Evolutionary conservation across 345 rosid genomes (phyloP).

Genomic region (Clarkia xantiana): DNA sequence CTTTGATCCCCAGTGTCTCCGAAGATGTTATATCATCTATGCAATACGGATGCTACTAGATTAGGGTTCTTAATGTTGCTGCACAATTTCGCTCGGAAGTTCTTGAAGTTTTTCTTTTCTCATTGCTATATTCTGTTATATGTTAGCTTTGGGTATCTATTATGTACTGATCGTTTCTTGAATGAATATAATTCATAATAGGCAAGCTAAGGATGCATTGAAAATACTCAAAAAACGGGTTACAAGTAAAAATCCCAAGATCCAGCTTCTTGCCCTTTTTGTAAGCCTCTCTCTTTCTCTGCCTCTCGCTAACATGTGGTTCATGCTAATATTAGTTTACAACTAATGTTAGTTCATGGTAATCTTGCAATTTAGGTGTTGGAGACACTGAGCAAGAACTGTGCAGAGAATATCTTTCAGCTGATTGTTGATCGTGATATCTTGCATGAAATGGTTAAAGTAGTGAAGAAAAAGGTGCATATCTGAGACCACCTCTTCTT

Average conservation of each 20-base stretch:
- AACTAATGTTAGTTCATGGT: not conserved
- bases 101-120: not conserved
- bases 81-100: not conserved
- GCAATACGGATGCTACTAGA: no score
- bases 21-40: no score
- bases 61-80: not conserved
- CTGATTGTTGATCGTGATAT: conserved; percentile 85
- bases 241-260: conserved; percentile 72
- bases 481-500: conserved; percentile 3
- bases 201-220: conserved; percentile 89
- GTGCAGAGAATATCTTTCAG: conserved; percentile 76
- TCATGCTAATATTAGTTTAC: not conserved
- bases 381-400: conserved; percentile 93
- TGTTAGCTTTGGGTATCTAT: not conserved
- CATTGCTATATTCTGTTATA: not conserved
- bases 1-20: no score
- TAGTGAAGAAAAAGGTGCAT: conserved; percentile 90
- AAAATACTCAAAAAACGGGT: conserved; percentile 86
- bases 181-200: conserved; percentile 14
- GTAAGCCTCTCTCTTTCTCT: conserved; percentile 32
- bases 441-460: conserved; percentile 90
- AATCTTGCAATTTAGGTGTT: conserved; percentile 33
- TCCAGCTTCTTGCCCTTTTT: conserved; percentile 78
- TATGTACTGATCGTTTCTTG: not conserved
- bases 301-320: not conserved